Evolutionary conservation across 257 asterid species (phyloP).

Genomic region (Echites panduratus): DNA sequence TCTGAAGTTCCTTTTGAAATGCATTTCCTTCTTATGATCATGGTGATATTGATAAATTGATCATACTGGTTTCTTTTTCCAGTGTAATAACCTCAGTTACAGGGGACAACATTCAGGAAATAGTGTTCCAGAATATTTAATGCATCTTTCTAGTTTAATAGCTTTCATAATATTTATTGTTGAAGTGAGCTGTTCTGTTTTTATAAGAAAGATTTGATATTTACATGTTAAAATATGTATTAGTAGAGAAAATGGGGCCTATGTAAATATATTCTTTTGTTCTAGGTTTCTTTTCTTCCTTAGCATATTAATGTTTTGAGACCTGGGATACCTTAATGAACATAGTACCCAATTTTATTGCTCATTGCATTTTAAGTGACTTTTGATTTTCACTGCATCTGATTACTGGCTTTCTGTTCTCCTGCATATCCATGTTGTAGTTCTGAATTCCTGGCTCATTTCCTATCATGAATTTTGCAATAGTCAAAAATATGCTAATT

Average conservation of each 20-base stretch:
- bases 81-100: neutral
- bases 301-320: neutral
- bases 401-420: neutral
- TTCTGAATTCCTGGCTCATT: neutral
- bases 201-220: neutral
- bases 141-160: neutral
- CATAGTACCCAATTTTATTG: neutral
- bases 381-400: neutral
- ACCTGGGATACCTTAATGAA: neutral
- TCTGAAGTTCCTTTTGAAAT: slow-evolving; percentile 4
- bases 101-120: neutral
- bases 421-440: neutral
- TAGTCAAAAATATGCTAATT: neutral
- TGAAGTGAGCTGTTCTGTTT: neutral
- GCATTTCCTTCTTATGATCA: neutral
- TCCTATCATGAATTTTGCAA: neutral
- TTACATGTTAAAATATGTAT: neutral
- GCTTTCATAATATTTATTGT: neutral
- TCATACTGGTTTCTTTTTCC: neutral
- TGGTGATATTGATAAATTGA: neutral
- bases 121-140: neutral
- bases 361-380: neutral
- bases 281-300: neutral
- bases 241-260: neutral
- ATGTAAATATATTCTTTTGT: neutral